Percentiles rank a stretch among this genome's conserved stretches.
These are phyloP conservation scores for Krasilnikovozyma curviuscula DNA, from an alignment of 768 basidiomycete species.

Conservation along the genomic window DNA sequence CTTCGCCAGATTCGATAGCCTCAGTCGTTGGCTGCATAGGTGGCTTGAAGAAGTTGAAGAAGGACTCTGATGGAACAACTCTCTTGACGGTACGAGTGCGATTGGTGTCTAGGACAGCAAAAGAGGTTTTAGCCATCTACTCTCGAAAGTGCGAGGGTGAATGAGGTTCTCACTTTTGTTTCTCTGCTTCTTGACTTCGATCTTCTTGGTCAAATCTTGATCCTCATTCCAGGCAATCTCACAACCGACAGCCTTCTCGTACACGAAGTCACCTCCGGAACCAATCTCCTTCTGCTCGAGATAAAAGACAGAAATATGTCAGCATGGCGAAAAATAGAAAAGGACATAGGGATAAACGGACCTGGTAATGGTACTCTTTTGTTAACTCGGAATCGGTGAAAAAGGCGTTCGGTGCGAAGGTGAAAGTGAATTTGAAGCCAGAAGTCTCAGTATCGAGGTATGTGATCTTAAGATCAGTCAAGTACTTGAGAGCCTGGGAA, in stretches of 20 bases:
- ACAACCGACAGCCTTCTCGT: conserved; percentile 79
- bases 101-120: conserved; percentile 28
- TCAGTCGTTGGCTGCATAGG: conserved; percentile 52
- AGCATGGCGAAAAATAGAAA: background rate
- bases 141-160: background rate
- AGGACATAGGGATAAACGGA: background rate
- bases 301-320: background rate
- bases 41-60: conserved; percentile 95
- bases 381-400: conserved; percentile 65
- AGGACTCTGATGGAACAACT: conserved; percentile 74
- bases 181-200: conserved; percentile 96
- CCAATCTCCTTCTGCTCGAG: conserved; percentile 46
- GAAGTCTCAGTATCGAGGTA: conserved; percentile 45
- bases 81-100: conserved; percentile 40
- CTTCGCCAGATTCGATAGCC: conserved; percentile 47
- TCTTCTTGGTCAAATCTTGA: conserved; percentile 89
- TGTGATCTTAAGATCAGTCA: conserved; percentile 58
- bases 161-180: conserved; percentile 62
- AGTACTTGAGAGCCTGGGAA: conserved; percentile 54
- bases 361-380: conserved; percentile 75
- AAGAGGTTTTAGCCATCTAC: background rate
- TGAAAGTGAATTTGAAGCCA: conserved; percentile 79
- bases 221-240: conserved; percentile 95
- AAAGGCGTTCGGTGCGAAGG: conserved; percentile 62
- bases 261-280: conserved; percentile 91